Evolutionary conservation across 257 asterid genomes (phyloP).

Genomic region (Penstemon newberryi): DNA sequence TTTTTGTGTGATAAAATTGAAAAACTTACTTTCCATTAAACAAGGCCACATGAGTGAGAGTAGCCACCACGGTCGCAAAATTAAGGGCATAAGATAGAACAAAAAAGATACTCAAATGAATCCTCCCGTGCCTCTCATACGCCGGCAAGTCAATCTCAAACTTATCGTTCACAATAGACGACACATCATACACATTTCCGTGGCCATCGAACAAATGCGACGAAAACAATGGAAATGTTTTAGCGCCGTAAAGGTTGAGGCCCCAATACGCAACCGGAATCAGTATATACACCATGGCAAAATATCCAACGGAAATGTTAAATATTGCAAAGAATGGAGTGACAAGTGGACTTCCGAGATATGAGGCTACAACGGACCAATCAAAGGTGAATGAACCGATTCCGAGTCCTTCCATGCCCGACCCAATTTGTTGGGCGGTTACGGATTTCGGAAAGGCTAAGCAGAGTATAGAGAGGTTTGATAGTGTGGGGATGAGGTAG

Average conservation of each 20-base stretch:
- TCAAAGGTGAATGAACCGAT: conserved; percentile 58
- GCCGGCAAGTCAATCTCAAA: conserved; percentile 53
- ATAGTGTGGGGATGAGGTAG: conserved; percentile 43
- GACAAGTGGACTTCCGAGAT: conserved; percentile 57
- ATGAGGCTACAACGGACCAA: conserved; percentile 61
- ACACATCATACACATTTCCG: conserved; percentile 49
- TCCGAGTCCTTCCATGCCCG: conserved; percentile 72
- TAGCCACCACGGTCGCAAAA: conserved; percentile 63
- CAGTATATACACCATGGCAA: conserved; percentile 35
- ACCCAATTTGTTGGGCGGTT: conserved; percentile 59
- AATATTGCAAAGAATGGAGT: conserved; percentile 67
- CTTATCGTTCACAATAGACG: conserved; percentile 55
- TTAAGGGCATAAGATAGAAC: conserved; percentile 57
- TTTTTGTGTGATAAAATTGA: too few species aligned
- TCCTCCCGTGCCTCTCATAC: conserved; percentile 44
- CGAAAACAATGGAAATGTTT: conserved; percentile 61
- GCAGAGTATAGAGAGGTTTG: conserved; percentile 55
- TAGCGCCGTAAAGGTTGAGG: conserved; percentile 51
- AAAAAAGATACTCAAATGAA: conserved; percentile 55
- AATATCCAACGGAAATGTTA: conserved; percentile 55
- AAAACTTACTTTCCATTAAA: conserved; percentile 69
- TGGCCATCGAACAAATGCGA: conserved; percentile 29
- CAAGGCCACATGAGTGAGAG: conserved; percentile 61
- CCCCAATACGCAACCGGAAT: conserved; percentile 67
- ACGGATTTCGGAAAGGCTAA: conserved; percentile 51